Percentiles rank a stretch among this genome's conserved stretches.
Evolutionary conservation across 2,329 filamentous ascomycete species (phyloP).

Genomic region (Phyllosticta citrichinensis): DNA sequence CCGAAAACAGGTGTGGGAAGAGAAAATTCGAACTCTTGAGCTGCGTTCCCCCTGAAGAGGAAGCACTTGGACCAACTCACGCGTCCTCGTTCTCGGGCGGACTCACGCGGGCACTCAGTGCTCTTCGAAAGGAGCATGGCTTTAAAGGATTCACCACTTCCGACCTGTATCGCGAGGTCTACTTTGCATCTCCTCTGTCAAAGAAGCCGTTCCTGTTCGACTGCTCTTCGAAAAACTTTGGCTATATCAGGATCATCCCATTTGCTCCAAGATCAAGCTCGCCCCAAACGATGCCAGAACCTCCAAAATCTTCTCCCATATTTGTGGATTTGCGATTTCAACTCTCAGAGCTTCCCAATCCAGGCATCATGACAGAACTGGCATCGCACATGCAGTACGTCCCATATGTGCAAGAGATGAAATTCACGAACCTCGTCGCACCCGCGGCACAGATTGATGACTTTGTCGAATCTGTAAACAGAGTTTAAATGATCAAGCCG

Average conservation of each 20-base stretch:
- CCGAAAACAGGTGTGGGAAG: slow-evolving; percentile 2
- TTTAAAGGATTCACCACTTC: slow-evolving; percentile 12
- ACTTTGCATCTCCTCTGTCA: slow-evolving; percentile 37
- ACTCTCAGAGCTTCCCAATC: slow-evolving; percentile 8
- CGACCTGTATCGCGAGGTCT: slow-evolving; percentile 31
- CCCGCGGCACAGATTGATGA: slow-evolving; percentile 10
- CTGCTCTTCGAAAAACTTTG: slow-evolving; percentile 13
- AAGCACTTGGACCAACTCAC: slow-evolving; percentile 7
- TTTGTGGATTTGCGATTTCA: slow-evolving; percentile 13
- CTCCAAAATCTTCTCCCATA: not conserved
- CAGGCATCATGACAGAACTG: slow-evolving; percentile 8
- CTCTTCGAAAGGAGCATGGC: slow-evolving; percentile 2
- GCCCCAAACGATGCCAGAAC: not conserved
- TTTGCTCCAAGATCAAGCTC: slow-evolving; percentile 2
- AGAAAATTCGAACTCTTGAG: slow-evolving; percentile 15
- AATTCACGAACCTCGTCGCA: slow-evolving; percentile 11
- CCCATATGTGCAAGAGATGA: slow-evolving; percentile 10
- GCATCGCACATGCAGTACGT: slow-evolving; percentile 13
- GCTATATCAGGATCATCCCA: slow-evolving; percentile 8
- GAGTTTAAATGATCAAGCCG: not conserved
- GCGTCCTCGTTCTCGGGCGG: slow-evolving; percentile 13
- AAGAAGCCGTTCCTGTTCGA: slow-evolving; percentile 14
- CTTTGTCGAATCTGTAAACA: slow-evolving; percentile 4
- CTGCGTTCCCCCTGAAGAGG: slow-evolving; percentile 9
- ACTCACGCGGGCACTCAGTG: not conserved